Conservation (phyloP, 1,284 basidiomycete genomes). For the Trametes polyzona region DNA sequence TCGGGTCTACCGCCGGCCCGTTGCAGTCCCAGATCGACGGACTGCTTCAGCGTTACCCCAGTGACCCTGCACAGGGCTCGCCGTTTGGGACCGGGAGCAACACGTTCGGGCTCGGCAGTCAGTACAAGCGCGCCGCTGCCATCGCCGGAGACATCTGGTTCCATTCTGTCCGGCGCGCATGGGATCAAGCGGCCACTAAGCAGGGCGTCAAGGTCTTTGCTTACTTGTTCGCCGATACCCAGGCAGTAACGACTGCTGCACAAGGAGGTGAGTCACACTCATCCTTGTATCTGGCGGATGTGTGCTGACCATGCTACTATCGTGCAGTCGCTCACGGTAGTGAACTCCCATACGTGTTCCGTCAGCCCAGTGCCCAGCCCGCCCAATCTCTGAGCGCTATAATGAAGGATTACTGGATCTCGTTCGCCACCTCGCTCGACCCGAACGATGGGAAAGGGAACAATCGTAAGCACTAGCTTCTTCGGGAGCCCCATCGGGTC, state of each 20-base stretch:
- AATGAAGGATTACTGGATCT: constrained; percentile 59
- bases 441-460: constrained; percentile 52
- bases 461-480: constrained; percentile 33
- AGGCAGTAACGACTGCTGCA: constrained; percentile 27
- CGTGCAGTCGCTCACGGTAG: constrained; percentile 43
- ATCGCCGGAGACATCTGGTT: constrained; percentile 48
- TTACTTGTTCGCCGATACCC: constrained; percentile 53
- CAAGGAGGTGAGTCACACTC: constrained; percentile 30
- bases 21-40: constrained; percentile 27
- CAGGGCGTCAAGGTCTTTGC: constrained; percentile 47
- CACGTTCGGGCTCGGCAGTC: constrained; percentile 48
- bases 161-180: constrained; percentile 45
- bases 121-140: constrained; percentile 50
- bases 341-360: constrained; percentile 48
- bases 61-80: constrained; percentile 50
- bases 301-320: neutral
- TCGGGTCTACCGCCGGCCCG: constrained; percentile 38
- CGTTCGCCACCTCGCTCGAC: constrained; percentile 50
- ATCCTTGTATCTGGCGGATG: too few relatives aligned
- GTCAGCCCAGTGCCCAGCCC: constrained; percentile 30
- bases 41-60: constrained; percentile 51
- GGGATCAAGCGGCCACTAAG: constrained; percentile 42
- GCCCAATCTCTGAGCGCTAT: constrained; percentile 36
- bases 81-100: constrained; percentile 55
- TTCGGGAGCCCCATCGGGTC: neutral